Evolutionary conservation across 2,329 filamentous ascomycete genomes (phyloP), one percentile per base, ranked within the genome.

Genomic region (Madurella mycetomatis): DNA sequence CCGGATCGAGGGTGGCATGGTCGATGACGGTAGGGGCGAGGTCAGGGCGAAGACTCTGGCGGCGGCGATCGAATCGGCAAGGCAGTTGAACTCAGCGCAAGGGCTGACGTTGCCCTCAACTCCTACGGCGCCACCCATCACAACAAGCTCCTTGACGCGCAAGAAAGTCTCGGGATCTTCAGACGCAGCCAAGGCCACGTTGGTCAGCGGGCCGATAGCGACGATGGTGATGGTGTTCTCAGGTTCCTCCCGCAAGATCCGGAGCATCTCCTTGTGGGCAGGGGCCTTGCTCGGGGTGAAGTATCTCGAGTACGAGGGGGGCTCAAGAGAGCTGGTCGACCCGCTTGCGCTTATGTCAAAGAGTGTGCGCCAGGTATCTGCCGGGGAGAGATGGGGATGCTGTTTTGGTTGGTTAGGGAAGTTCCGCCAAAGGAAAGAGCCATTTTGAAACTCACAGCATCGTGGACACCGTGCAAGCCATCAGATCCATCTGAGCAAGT

Each of bases 11-110:
- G 85, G 83, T 1, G 94, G 91, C 80, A 96, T 88, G 4, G 91
- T 96, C 2, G 85, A 87, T 12, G 78, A 72, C 0, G 94, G 94
- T 34, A 75, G 83, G 5, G 79, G 81, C 1, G 87, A 90, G 0
- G 88, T 91, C 58, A 94, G 75, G 7, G 89, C 87, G 66, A 86
- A 92, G 16, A 94, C 81, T 13, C 88, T 80, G 11, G 89, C 88
- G 0, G 88, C 83, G 30, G 89, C 88, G 41, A 89, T 80, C 17
- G 88, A 79, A 69, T 99, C 95, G 54, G 94, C 92, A 66, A 90
- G 95, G 54, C 87, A 88, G 76, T 99, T 99, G 81, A 99, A 99
- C 70, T 99, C 94, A 59, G 89, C 90, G 12, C 87, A 82, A 1
- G 94, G 92, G 44, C 84, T 85, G 66, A 89, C 84, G 70, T 99